These are phyloP conservation scores for Echeveria elegans DNA, from an alignment of 164 flowering plant genomes.

Conservation along the genomic window DNA sequence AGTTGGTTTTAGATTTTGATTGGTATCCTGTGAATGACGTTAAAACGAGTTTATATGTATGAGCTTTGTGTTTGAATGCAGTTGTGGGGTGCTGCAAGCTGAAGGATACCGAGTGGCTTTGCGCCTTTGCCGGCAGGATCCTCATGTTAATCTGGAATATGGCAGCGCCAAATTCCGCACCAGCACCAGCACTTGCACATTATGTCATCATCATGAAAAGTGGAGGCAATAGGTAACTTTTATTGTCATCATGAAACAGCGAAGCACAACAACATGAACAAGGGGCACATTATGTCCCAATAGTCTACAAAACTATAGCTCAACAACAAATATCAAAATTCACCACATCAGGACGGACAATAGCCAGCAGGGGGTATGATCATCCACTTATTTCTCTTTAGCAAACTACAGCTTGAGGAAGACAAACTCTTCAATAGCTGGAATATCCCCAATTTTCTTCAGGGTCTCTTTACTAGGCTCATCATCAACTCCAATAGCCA, in stretches of 20 bases:
- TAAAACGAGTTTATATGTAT: too few relatives aligned
- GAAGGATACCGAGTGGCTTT: constrained; percentile 91
- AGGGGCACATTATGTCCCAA: too few relatives aligned
- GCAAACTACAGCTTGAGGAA: background rate
- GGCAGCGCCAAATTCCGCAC: constrained; percentile 58
- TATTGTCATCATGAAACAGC: too few relatives aligned
- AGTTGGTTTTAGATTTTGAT: background rate
- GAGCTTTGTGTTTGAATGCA: constrained; percentile 16
- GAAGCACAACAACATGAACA: too few relatives aligned
- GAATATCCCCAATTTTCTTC: constrained; percentile 7
- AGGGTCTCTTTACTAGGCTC: constrained; percentile 3
- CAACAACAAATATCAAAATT: background rate
- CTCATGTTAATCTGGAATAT: constrained; percentile 79
- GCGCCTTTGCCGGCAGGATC: constrained; percentile 93
- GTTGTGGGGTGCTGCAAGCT: constrained; percentile 71
- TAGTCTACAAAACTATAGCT: too few relatives aligned
- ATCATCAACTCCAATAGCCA: constrained; percentile 8
- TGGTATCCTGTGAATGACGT: background rate
- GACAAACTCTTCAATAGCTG: constrained; percentile 9
- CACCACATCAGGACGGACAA: background rate
- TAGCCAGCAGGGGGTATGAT: too few relatives aligned
- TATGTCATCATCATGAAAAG: too few relatives aligned
- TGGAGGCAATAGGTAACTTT: too few relatives aligned
- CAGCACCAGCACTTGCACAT: constrained; percentile 68
- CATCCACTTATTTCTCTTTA: background rate